phyloP scores from a whole-genome alignment of 2,329 filamentous ascomycete species.

The Fusarium sp. region DNA sequence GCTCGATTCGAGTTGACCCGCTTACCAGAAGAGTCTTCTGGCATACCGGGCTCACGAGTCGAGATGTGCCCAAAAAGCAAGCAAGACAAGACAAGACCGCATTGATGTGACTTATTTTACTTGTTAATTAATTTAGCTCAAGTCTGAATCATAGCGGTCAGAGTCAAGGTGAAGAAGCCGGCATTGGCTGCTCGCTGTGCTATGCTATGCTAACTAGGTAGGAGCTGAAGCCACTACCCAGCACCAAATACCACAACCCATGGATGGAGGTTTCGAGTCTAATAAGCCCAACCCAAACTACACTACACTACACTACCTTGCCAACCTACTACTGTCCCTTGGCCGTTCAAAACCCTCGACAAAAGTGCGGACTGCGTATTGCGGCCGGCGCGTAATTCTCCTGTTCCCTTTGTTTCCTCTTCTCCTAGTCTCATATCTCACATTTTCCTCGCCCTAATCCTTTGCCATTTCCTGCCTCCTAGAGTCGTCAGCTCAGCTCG shows the following conservation, averaged over 20 bases:
- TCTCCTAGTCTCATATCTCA: conserved; percentile 2
- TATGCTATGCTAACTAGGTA: no score
- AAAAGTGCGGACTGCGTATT: conserved; percentile 18
- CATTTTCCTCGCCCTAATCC: neutral
- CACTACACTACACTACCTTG: neutral
- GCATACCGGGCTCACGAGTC: no score
- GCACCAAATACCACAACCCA: neutral
- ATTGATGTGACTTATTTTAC: no score
- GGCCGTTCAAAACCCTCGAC: no score
- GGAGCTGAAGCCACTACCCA: neutral
- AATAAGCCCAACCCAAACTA: neutral
- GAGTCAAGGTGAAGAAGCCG: no score
- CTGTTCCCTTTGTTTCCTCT: neutral
- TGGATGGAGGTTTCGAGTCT: conserved; percentile 2
- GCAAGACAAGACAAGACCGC: no score
- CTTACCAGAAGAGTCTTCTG: no score
- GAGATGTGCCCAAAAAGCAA: no score
- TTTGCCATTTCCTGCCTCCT: neutral
- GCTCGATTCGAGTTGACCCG: no score
- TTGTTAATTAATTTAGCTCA: no score
- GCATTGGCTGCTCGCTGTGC: no score
- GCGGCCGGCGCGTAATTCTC: conserved; percentile 7
- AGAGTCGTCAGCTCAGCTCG: neutral
- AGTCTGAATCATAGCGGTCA: no score
- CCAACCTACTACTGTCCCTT: neutral